Base-by-base conservation (phyloP, 208 protist species). In the Angomonas ambiguus region DNA sequence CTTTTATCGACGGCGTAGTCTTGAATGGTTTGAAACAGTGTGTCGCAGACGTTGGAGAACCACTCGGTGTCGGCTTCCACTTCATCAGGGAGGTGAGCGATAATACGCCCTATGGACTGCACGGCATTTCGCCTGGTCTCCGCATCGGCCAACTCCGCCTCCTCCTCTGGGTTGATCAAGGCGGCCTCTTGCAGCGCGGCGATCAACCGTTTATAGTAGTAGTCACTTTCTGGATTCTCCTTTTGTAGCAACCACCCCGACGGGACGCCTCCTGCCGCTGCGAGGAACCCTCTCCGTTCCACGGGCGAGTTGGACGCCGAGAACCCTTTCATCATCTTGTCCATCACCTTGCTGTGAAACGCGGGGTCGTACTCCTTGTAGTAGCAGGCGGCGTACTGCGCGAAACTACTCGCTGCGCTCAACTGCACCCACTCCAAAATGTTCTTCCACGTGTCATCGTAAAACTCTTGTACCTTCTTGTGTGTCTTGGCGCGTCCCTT, bases 1-100 rank as follows among this genome's bases (percentile, higher is more conserved):
- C 98, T 84, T 64, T 95, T 95, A 68, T 99, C 97, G 6, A 91
- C 79, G 20, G 84, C 80, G 76, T 98, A 99, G 77, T 99, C 97
- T 4, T 93, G 69, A 33, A 92, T 65, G 10, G 80, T 82, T 1
- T 31, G 32, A 30, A 98, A 42, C 30, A 98, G 38, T 30, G 82
- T 69, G 16, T 79, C 80, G 24, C 95, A 70, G 4, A 69, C 42
- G 11, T 41, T 55, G 1, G 60, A 34, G 65, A 81, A 86, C 60
- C 76, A 69, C 30, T 51, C 65, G 11, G 61, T 11, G 10, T 67
- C 77, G 20, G 78, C 61, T 30, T 22, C 55, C 24, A 69, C 31
- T 31, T 62, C 34, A 28, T 8, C 49, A 27, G 67, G 51, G 69
- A 82, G 8, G 22, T 32, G 68, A 2, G 49, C n/a, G 1, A 88